Conservation (phyloP, 768 basidiomycete species). For the Amanita fuliginea region DNA sequence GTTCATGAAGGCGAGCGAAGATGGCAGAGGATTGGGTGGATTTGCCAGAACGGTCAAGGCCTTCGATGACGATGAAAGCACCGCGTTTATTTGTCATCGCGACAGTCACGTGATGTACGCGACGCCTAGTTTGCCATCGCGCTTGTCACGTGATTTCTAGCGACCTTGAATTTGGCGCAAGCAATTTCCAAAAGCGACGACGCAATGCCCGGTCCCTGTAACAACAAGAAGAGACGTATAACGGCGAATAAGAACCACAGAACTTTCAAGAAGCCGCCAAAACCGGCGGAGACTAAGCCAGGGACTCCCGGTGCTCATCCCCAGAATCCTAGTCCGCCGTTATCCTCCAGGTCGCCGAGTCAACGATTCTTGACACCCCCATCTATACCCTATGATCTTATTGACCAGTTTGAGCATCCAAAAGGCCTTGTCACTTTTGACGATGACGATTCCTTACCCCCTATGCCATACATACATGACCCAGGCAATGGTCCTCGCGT, state of each 20-base stretch:
- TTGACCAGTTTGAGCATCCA: not conserved
- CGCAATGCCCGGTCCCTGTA: slow-evolving; percentile 54
- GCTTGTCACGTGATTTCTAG: not conserved
- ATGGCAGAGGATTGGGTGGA: slow-evolving; percentile 74
- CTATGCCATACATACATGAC: slow-evolving; percentile 59
- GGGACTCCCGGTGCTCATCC: not conserved
- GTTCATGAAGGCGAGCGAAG: slow-evolving; percentile 36
- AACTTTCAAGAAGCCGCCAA: not conserved
- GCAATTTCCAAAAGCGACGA: not conserved
- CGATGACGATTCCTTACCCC: slow-evolving; percentile 16
- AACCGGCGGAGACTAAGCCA: not conserved
- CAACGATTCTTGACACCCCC: slow-evolving; percentile 11
- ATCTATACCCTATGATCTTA: slow-evolving; percentile 5
- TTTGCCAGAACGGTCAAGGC: slow-evolving; percentile 93
- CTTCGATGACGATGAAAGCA: slow-evolving; percentile 86
- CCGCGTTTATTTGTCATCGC: not conserved
- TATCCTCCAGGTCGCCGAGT: slow-evolving; percentile 12
- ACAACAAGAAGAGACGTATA: slow-evolving; percentile 36
- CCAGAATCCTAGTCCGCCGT: slow-evolving; percentile 10
- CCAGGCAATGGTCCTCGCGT: slow-evolving; percentile 76
- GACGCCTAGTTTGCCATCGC: too few relatives aligned
- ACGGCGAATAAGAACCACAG: slow-evolving; percentile 22
- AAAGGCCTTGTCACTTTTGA: not conserved
- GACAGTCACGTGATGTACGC: too few relatives aligned
- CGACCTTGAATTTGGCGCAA: not conserved